Conservation (phyloP, 129 eudicot genomes). For the Lactuca saligna region DNA sequence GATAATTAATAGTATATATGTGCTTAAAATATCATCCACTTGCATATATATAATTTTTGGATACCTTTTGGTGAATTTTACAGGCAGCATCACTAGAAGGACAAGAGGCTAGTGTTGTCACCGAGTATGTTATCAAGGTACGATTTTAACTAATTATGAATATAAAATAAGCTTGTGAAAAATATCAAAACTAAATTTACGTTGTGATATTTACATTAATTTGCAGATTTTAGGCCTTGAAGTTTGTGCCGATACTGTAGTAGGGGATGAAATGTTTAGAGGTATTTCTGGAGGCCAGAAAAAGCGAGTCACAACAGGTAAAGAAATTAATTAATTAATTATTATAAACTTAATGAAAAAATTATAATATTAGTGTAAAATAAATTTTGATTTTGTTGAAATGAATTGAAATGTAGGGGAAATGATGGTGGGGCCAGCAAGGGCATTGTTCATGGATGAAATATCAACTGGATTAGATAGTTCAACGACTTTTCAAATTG, state of each 20-base stretch:
- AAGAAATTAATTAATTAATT: background rate
- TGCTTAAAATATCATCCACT: background rate
- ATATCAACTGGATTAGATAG: slow-evolving; percentile 84
- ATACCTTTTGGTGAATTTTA: slow-evolving; percentile 1
- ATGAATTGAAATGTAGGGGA: slow-evolving; percentile 51
- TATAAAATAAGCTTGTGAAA: slow-evolving; percentile 13
- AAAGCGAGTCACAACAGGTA: slow-evolving; percentile 75
- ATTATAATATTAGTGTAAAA: background rate
- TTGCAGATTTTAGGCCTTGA: slow-evolving; percentile 73
- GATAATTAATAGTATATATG: background rate
- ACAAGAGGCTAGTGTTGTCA: slow-evolving; percentile 62
- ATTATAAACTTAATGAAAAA: background rate
- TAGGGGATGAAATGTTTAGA: slow-evolving; percentile 72
- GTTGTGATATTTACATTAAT: slow-evolving; percentile 8
- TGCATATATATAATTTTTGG: background rate
- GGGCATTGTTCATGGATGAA: slow-evolving; percentile 80
- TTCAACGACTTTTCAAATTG: slow-evolving; percentile 74
- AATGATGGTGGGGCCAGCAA: slow-evolving; percentile 82
- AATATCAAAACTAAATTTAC: background rate
- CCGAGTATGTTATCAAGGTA: slow-evolving; percentile 73
- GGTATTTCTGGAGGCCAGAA: slow-evolving; percentile 86
- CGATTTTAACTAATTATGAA: slow-evolving; percentile 16
- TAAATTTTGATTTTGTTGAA: background rate
- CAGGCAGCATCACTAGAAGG: slow-evolving; percentile 77
- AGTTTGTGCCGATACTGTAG: slow-evolving; percentile 69